These are phyloP conservation scores for Aureobasidium sp. DNA, from an alignment of 2,329 filamentous ascomycete genomes.

Conservation along the genomic window DNA sequence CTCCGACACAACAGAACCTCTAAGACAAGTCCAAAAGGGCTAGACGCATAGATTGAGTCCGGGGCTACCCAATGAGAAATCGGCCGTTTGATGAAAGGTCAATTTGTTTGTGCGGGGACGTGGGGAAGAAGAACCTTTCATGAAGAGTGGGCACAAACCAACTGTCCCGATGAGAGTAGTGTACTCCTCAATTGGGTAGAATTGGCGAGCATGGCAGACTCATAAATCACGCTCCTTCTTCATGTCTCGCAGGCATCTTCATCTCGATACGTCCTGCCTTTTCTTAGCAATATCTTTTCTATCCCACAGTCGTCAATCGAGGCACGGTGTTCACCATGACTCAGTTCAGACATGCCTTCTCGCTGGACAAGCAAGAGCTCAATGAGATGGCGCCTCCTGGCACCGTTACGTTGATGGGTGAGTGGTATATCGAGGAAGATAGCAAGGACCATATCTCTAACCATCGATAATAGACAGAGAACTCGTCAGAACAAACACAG, in stretches of 20 bases:
- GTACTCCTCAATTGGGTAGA: neutral
- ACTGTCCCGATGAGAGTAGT: neutral
- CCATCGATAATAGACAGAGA: constrained; percentile 19
- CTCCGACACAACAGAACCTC: no score
- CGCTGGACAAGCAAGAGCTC: constrained; percentile 31
- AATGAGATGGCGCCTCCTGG: constrained; percentile 31
- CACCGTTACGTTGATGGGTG: constrained; percentile 31
- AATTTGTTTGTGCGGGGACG: no score
- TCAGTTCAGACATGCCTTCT: constrained; percentile 27
- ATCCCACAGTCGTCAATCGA: neutral
- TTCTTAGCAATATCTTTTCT: neutral
- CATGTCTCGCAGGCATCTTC: neutral
- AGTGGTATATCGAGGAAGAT: neutral
- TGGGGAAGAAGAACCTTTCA: neutral
- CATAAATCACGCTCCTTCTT: constrained; percentile 1
- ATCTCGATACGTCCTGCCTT: neutral
- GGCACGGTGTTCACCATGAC: constrained; percentile 22
- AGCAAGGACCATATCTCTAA: neutral
- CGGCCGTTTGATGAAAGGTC: no score
- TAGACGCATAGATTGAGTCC: no score
- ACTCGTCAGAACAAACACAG: constrained; percentile 15
- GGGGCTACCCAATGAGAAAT: no score
- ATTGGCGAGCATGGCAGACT: neutral
- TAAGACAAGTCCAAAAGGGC: no score
- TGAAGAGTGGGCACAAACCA: neutral